Conservation (phyloP, 2,329 filamentous ascomycete genomes). For the Trichoderma koningii region DNA sequence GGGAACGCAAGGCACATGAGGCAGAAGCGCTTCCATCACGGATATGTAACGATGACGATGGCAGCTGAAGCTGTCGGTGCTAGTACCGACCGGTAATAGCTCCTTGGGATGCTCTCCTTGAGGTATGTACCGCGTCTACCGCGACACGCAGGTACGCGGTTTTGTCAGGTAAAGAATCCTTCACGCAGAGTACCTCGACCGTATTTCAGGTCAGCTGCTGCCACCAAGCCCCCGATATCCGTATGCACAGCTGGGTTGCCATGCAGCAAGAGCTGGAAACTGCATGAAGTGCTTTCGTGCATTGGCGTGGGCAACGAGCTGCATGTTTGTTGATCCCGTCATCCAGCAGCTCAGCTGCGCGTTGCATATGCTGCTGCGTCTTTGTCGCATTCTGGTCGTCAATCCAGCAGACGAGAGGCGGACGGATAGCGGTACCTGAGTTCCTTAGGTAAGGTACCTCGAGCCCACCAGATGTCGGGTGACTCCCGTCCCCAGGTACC, state of each 20-base stretch:
- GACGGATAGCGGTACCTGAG: too few species aligned
- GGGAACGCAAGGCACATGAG: too few species aligned
- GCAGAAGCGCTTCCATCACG: too few species aligned
- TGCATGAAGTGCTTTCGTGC: conserved; percentile 24
- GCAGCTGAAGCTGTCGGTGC: too few species aligned
- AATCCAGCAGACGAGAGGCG: too few species aligned
- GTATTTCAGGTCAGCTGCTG: background rate
- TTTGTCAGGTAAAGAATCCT: background rate
- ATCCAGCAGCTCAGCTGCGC: conserved; percentile 1
- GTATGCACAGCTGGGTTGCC: background rate
- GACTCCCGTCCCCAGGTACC: too few species aligned
- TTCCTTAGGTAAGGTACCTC: too few species aligned
- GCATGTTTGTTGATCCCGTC: conserved; percentile 23
- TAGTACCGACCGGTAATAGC: too few species aligned
- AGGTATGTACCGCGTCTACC: too few species aligned
- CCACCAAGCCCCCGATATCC: background rate
- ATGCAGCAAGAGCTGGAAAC: conserved; percentile 21
- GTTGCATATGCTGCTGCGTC: background rate
- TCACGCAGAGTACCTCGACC: background rate
- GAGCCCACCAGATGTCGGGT: too few species aligned
- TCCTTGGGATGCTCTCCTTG: too few species aligned
- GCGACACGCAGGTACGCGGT: background rate
- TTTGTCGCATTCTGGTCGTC: background rate
- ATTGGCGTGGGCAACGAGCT: conserved; percentile 11
- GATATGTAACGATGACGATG: too few species aligned